phyloP scores from a whole-genome alignment of 2,329 filamentous ascomycete species.

The Colletotrichum sp. region DNA sequence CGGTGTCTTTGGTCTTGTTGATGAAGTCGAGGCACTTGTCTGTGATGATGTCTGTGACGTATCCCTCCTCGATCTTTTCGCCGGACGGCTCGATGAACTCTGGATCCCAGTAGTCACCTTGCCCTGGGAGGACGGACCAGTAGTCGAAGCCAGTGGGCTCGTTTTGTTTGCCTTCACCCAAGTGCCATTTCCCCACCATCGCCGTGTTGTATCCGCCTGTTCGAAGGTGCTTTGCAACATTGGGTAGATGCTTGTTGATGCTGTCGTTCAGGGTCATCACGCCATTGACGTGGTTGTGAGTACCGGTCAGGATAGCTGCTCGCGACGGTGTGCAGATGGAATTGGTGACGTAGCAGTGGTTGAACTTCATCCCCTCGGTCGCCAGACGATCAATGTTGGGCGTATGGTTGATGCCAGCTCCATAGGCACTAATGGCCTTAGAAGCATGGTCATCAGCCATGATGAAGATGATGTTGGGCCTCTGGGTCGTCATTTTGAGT shows the following conservation, averaged over 20 bases:
- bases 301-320: conserved; percentile 54
- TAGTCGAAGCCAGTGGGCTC: conserved; percentile 57
- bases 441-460: conserved; percentile 61
- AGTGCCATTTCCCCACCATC: conserved; percentile 61
- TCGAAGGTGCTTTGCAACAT: conserved; percentile 55
- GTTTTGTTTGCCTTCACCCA: conserved; percentile 51
- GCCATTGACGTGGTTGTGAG: conserved; percentile 58
- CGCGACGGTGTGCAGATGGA: conserved; percentile 58
- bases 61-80: conserved; percentile 39
- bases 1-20: conserved; percentile 30
- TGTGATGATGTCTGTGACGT: conserved; percentile 58
- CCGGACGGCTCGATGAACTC: conserved; percentile 48
- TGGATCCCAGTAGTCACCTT: conserved; percentile 58
- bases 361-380: conserved; percentile 53
- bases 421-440: conserved; percentile 54
- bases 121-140: conserved; percentile 56
- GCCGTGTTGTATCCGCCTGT: conserved; percentile 53
- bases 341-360: conserved; percentile 61
- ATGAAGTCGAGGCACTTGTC: conserved; percentile 53
- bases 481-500: not conserved
- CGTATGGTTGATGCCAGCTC: conserved; percentile 55
- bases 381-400: conserved; percentile 57
- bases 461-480: conserved; percentile 50
- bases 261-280: conserved; percentile 54
- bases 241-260: conserved; percentile 55